A percentile compares a stretch with the other conserved stretches of the same genome.
These are phyloP conservation scores for Testicularia cyperi DNA, from an alignment of 1,284 basidiomycete genomes.

Conservation along the genomic window DNA sequence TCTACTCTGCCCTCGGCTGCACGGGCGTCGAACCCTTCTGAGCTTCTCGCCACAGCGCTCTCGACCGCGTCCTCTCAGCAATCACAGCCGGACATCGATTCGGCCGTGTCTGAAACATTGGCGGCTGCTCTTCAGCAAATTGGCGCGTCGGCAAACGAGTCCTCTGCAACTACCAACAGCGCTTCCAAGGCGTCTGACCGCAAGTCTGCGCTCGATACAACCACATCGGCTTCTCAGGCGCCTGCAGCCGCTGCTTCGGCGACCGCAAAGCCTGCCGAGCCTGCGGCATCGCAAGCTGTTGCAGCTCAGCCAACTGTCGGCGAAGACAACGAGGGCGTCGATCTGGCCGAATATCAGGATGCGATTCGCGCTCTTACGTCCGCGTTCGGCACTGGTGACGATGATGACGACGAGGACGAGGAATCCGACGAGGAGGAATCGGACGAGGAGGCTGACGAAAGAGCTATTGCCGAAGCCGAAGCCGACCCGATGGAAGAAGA, in stretches of 20 bases:
- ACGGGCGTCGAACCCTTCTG: slow-evolving; percentile 5
- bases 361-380: slow-evolving; percentile 48
- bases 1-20: slow-evolving; percentile 1
- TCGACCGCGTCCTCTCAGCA: slow-evolving; percentile 17
- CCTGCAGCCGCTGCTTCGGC: background rate
- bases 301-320: slow-evolving; percentile 3
- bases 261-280: background rate
- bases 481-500: slow-evolving; percentile 34
- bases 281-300: background rate
- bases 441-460: slow-evolving; percentile 50
- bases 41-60: slow-evolving; percentile 34
- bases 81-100: slow-evolving; percentile 42
- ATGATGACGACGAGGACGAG: slow-evolving; percentile 27
- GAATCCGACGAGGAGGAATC: slow-evolving; percentile 41
- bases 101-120: slow-evolving; percentile 47
- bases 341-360: slow-evolving; percentile 47
- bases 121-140: slow-evolving; percentile 49
- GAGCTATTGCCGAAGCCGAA: slow-evolving; percentile 48
- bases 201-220: too few relatives aligned
- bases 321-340: slow-evolving; percentile 36
- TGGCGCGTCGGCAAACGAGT: slow-evolving; percentile 4
- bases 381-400: slow-evolving; percentile 25
- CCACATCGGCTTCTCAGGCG: slow-evolving; percentile 1
- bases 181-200: too few relatives aligned
- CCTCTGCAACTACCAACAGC: background rate